A percentile compares a stretch with the other conserved stretches of the same genome.
phyloP scores from a whole-genome alignment of 768 basidiomycete species.

The Collybia sp. region DNA sequence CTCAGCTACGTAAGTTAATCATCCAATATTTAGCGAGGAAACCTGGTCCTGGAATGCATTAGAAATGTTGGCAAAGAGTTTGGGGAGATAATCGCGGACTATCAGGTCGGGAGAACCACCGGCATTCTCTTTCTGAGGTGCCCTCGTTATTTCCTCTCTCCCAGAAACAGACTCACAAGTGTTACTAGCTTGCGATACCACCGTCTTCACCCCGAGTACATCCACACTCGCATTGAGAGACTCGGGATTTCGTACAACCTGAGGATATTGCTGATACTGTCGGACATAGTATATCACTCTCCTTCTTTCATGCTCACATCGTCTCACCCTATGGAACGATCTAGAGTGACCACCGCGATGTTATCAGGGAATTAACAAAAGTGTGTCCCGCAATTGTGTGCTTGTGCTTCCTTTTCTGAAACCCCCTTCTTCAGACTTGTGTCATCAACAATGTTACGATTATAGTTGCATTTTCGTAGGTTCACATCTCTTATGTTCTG shows the following conservation, averaged over 20 bases:
- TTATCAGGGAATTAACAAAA: slow-evolving; percentile 92
- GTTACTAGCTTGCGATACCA: slow-evolving; percentile 80
- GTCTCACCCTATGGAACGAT: background rate
- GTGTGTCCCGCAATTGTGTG: slow-evolving; percentile 22
- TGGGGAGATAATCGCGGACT: slow-evolving; percentile 90
- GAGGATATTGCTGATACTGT: slow-evolving; percentile 82
- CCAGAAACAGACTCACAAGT: background rate
- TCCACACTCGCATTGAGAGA: slow-evolving; percentile 85
- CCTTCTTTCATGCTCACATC: background rate
- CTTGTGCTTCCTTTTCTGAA: slow-evolving; percentile 1
- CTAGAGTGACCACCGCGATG: slow-evolving; percentile 86
- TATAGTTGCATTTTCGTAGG: slow-evolving; percentile 88
- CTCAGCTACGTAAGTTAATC: background rate
- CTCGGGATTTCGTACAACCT: slow-evolving; percentile 80
- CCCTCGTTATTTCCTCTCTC: slow-evolving; percentile 2
- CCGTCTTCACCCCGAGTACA: slow-evolving; percentile 95
- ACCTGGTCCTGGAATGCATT: slow-evolving; percentile 84
- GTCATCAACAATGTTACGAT: slow-evolving; percentile 92
- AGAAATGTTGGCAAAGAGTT: slow-evolving; percentile 91
- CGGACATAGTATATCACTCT: slow-evolving; percentile 77
- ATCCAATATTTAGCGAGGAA: slow-evolving; percentile 57
- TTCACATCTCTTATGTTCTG: slow-evolving; percentile 3
- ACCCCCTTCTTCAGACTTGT: slow-evolving; percentile 47
- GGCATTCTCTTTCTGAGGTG: slow-evolving; percentile 91
- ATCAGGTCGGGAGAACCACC: slow-evolving; percentile 92